Evolutionary conservation across 352 stramenopile species (phyloP).

Genomic region (Pythium brassicae): DNA sequence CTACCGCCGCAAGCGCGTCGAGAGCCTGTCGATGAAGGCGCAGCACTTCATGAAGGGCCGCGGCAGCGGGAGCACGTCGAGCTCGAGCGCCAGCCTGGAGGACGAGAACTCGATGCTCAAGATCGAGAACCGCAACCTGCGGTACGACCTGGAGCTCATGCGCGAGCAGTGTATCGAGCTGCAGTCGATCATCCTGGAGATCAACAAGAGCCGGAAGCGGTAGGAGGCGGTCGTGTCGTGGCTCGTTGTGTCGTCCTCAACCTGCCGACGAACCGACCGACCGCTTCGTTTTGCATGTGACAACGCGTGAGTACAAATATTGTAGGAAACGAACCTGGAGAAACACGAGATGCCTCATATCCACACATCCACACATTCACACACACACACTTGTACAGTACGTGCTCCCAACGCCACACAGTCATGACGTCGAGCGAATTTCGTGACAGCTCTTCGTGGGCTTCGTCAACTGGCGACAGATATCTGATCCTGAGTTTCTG

Average conservation of each 20-base stretch:
- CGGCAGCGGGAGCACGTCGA: slow-evolving; percentile 52
- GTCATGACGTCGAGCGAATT: no score
- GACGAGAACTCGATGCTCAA: slow-evolving; percentile 86
- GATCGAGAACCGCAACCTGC: slow-evolving; percentile 85
- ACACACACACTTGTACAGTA: no score
- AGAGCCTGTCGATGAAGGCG: slow-evolving; percentile 61
- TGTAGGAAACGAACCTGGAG: no score
- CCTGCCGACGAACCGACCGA: neutral
- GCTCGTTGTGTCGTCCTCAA: no score
- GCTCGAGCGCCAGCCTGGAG: slow-evolving; percentile 62
- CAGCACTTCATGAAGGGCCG: slow-evolving; percentile 66
- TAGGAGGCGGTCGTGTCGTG: slow-evolving; percentile 20
- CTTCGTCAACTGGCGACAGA: no score
- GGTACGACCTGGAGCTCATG: slow-evolving; percentile 87
- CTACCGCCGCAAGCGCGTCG: slow-evolving; percentile 56
- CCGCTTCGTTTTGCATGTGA: neutral
- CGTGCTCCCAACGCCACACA: no score
- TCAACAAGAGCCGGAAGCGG: slow-evolving; percentile 87
- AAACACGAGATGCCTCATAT: no score
- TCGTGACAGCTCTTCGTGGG: no score
- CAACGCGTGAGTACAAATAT: neutral
- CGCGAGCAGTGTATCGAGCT: slow-evolving; percentile 86
- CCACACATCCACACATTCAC: no score
- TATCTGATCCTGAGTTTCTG: no score
- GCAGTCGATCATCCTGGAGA: slow-evolving; percentile 86